phyloP scores from a whole-genome alignment of 805 yeast species.

The Yarrowia porcina region DNA sequence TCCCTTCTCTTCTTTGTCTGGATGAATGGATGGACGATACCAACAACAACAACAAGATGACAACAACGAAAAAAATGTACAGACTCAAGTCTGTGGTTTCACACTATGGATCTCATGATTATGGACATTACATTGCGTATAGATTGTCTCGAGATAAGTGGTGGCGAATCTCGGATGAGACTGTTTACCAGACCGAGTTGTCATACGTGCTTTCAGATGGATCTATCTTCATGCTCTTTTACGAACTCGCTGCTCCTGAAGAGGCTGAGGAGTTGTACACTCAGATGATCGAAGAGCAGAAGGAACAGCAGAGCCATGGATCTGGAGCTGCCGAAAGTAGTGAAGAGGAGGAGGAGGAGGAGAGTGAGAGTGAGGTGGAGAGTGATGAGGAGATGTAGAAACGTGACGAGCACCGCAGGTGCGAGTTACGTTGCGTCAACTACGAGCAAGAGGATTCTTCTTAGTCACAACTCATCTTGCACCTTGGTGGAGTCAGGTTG shows the following conservation, averaged over 20 bases:
- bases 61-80: constrained; percentile 44
- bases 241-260: constrained; percentile 46
- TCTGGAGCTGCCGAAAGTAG: constrained; percentile 3
- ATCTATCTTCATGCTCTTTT: constrained; percentile 91
- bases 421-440: too few species aligned
- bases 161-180: constrained; percentile 95
- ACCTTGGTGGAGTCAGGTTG: too few species aligned
- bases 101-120: constrained; percentile 93
- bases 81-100: constrained; percentile 80
- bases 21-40: constrained; percentile 58
- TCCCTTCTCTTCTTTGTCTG: constrained; percentile 67
- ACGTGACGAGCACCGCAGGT: background rate
- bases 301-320: constrained; percentile 25
- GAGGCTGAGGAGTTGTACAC: constrained; percentile 11
- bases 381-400: constrained; percentile 2
- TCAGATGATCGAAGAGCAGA: constrained; percentile 10
- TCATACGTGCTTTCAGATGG: constrained; percentile 75
- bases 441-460: too few species aligned
- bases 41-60: too few species aligned
- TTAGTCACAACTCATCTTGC: too few species aligned
- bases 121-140: constrained; percentile 94
- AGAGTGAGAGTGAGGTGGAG: background rate
- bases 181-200: constrained; percentile 74
- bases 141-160: constrained; percentile 55
- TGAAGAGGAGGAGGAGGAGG: background rate